These are phyloP conservation scores for Tilletia walkeri DNA, from an alignment of 1,284 basidiomycete genomes.

Conservation along the genomic window DNA sequence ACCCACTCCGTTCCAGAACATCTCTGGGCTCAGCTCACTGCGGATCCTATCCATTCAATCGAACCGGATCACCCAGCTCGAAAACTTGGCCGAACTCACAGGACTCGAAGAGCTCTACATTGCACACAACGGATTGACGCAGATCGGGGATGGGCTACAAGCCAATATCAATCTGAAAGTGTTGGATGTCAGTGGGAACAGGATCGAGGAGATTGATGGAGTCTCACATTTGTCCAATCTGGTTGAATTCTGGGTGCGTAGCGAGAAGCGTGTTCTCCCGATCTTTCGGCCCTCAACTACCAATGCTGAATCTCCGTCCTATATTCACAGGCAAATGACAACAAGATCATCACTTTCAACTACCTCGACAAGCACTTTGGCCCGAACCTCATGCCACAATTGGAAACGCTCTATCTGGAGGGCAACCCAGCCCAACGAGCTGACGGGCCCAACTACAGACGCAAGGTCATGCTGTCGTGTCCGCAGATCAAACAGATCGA, in stretches of 20 bases:
- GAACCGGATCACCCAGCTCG: slow-evolving; percentile 85
- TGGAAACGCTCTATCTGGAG: slow-evolving; percentile 91
- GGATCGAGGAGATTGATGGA: slow-evolving; percentile 74
- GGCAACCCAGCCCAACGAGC: slow-evolving; percentile 83
- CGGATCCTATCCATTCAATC: slow-evolving; percentile 71
- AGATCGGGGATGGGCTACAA: slow-evolving; percentile 76
- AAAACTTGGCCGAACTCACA: slow-evolving; percentile 63
- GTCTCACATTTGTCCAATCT: slow-evolving; percentile 72
- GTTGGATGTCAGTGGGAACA: slow-evolving; percentile 84
- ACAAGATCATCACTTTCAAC: slow-evolving; percentile 71
- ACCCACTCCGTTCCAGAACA: slow-evolving; percentile 18
- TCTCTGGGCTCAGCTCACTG: slow-evolving; percentile 28
- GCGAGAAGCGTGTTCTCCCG: background rate
- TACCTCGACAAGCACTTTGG: slow-evolving; percentile 73
- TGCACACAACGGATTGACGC: slow-evolving; percentile 84
- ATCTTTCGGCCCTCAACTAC: background rate
- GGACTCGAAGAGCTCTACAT: slow-evolving; percentile 85
- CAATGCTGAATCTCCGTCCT: background rate
- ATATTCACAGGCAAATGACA: slow-evolving; percentile 74
- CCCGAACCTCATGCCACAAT: slow-evolving; percentile 61
- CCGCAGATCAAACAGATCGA: slow-evolving; percentile 91
- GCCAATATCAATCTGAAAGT: slow-evolving; percentile 66
- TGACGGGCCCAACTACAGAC: slow-evolving; percentile 76
- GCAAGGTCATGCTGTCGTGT: slow-evolving; percentile 83
- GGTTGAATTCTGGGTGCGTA: slow-evolving; percentile 87